Evolutionary conservation across 1,284 basidiomycete genomes (phyloP).

Genomic region (Ganoderma boninense): DNA sequence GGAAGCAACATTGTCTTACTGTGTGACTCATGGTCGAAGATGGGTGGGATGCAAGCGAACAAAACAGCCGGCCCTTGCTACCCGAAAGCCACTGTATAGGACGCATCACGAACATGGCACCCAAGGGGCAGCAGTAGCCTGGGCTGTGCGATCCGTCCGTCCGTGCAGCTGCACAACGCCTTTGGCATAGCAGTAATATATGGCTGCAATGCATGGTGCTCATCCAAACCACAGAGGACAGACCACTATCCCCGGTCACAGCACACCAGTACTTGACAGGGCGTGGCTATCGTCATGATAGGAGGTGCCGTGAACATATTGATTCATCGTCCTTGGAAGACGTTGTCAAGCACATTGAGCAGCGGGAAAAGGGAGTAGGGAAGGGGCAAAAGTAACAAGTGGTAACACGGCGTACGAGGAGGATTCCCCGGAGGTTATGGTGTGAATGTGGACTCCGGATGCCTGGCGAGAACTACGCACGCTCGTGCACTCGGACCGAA

Average conservation of each 20-base stretch:
- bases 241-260: not conserved
- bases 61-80: no score
- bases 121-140: not conserved
- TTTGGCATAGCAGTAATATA: no score
- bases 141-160: no score
- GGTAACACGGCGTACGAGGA: no score
- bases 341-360: not conserved
- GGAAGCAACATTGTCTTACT: no score
- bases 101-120: not conserved
- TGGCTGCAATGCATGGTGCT: no score
- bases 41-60: no score
- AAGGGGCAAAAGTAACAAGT: not conserved
- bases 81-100: no score
- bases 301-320: not conserved
- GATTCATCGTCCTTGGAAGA: not conserved
- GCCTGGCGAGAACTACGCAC: not conserved
- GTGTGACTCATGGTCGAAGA: no score
- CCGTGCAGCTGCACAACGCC: no score
- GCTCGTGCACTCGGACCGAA: not conserved
- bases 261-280: not conserved
- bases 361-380: not conserved
- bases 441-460: not conserved
- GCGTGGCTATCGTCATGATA: not conserved
- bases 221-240: no score
- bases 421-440: not conserved